Percentiles rank a stretch among this genome's conserved stretches.
Evolutionary conservation across 2,329 filamentous ascomycete genomes (phyloP).

Genomic region (Arthroderma sp.): DNA sequence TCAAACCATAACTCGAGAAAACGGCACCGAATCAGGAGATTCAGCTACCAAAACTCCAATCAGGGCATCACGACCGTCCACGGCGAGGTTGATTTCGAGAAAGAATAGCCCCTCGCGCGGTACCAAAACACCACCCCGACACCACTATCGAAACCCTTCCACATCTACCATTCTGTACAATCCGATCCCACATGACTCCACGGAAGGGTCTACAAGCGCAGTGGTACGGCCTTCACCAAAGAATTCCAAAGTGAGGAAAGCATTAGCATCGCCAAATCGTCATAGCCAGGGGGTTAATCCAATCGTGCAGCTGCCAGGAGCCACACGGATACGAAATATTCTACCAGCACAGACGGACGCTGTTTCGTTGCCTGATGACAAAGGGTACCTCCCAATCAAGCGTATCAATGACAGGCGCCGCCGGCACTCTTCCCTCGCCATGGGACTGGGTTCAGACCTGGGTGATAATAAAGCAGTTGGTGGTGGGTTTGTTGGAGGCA

Average conservation of each 20-base stretch:
- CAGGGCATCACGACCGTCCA: conserved; percentile 28
- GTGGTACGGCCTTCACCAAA: not conserved
- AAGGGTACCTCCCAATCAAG: conserved; percentile 40
- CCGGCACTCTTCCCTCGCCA: conserved; percentile 52
- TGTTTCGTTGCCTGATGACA: conserved; percentile 44
- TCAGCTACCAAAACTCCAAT: too few relatives aligned
- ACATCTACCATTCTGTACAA: conserved; percentile 77
- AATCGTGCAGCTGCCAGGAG: not conserved
- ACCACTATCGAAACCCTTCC: conserved; percentile 62
- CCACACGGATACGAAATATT: conserved; percentile 1
- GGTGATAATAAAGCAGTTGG: conserved; percentile 49
- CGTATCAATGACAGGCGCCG: conserved; percentile 22
- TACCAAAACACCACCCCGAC: conserved; percentile 27
- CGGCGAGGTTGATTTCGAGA: conserved; percentile 28
- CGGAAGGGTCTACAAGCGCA: not conserved
- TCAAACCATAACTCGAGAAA: too few relatives aligned
- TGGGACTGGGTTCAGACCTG: conserved; percentile 62
- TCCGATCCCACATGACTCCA: conserved; percentile 37
- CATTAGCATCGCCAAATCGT: conserved; percentile 3
- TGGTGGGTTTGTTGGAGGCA: conserved; percentile 44
- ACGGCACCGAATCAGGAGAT: too few relatives aligned
- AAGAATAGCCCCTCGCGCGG: conserved; percentile 23
- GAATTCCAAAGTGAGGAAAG: not conserved
- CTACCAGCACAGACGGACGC: conserved; percentile 21
- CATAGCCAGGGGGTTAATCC: not conserved